Percentiles rank a stretch among this genome's conserved stretches.
phyloP scores from a whole-genome alignment of 2,329 filamentous ascomycete species.

The Colletotrichum plurivorum region DNA sequence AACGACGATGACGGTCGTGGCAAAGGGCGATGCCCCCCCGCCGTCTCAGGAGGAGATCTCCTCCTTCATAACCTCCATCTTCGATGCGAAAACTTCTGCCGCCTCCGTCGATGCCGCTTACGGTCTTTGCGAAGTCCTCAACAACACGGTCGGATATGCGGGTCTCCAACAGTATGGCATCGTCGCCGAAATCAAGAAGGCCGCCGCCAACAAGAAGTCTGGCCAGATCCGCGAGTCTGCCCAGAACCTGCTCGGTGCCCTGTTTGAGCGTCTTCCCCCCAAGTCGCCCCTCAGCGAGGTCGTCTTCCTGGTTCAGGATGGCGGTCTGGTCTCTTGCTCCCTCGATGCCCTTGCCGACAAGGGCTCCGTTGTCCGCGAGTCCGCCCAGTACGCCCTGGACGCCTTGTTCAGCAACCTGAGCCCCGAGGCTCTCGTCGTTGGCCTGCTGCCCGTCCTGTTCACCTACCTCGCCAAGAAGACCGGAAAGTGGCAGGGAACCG shows the following conservation, averaged over 20 bases:
- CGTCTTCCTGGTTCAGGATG: conserved; percentile 85
- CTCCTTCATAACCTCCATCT: conserved; percentile 76
- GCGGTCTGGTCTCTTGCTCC: conserved; percentile 78
- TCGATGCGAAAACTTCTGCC: conserved; percentile 77
- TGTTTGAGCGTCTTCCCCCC: conserved; percentile 90
- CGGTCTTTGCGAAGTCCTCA: conserved; percentile 71
- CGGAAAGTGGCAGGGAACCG: conserved; percentile 97
- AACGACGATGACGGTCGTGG: conserved; percentile 52
- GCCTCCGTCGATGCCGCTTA: conserved; percentile 77
- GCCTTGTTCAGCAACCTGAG: conserved; percentile 85
- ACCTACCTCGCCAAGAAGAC: conserved; percentile 85
- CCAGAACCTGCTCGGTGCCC: conserved; percentile 93
- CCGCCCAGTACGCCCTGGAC: conserved; percentile 94
- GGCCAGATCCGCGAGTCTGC: conserved; percentile 87
- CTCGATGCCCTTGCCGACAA: conserved; percentile 94
- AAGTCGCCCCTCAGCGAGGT: conserved; percentile 85
- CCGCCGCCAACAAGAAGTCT: conserved; percentile 94
- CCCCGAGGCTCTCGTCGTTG: conserved; percentile 86
- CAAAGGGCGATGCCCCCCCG: conserved; percentile 64
- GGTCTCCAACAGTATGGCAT: conserved; percentile 69
- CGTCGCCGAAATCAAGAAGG: conserved; percentile 74
- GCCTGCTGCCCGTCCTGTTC: conserved; percentile 82
- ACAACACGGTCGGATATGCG: conserved; percentile 67
- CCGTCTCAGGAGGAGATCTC: conserved; percentile 77
- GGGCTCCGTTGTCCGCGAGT: conserved; percentile 87